Percentiles rank a stretch among this genome's conserved stretches.
Evolutionary conservation across 2,329 filamentous ascomycete species (phyloP).

Genomic region (Thelonectria rubi): DNA sequence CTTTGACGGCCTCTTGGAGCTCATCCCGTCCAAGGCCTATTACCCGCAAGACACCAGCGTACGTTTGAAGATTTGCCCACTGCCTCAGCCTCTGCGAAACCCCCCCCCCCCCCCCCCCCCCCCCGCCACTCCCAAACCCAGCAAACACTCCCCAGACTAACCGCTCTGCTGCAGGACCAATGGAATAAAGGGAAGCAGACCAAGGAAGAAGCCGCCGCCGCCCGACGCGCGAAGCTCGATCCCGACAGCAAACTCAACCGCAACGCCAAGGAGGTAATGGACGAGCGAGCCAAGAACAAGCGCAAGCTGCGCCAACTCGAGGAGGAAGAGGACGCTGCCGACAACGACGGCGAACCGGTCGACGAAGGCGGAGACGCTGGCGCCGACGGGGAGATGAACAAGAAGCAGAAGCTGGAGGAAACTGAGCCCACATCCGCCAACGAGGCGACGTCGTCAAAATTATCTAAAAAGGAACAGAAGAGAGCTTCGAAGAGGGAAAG

Average conservation of each 20-base stretch:
- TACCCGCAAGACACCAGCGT: conserved; percentile 87
- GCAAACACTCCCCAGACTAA: conserved; percentile 28
- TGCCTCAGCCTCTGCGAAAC: conserved; percentile 14
- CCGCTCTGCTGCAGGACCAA: conserved; percentile 72
- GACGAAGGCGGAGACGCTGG: conserved; percentile 59
- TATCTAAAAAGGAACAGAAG: conserved; percentile 64
- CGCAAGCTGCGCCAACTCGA: conserved; percentile 77
- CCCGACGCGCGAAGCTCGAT: conserved; percentile 88
- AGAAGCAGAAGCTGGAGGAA: conserved; percentile 60
- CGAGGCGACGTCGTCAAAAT: conserved; percentile 57
- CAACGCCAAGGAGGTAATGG: conserved; percentile 91
- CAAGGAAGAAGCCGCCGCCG: conserved; percentile 84
- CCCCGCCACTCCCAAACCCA: neutral
- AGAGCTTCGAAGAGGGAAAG: conserved; percentile 40
- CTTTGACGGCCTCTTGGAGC: conserved; percentile 85
- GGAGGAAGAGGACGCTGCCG: conserved; percentile 50
- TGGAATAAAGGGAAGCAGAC: conserved; percentile 95
- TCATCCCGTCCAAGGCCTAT: conserved; percentile 91
- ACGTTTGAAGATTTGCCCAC: conserved; percentile 54
- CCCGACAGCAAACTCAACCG: conserved; percentile 83
- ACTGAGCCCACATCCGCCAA: conserved; percentile 49
- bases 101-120: conserved; percentile 8
- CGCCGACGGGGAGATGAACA: conserved; percentile 62
- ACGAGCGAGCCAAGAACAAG: conserved; percentile 80
- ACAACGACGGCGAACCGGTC: conserved; percentile 57